Percentiles rank a stretch among this genome's conserved stretches.
phyloP scores from a whole-genome alignment of 2,329 filamentous ascomycete genomes.

The Hymenoscyphus repandus region DNA sequence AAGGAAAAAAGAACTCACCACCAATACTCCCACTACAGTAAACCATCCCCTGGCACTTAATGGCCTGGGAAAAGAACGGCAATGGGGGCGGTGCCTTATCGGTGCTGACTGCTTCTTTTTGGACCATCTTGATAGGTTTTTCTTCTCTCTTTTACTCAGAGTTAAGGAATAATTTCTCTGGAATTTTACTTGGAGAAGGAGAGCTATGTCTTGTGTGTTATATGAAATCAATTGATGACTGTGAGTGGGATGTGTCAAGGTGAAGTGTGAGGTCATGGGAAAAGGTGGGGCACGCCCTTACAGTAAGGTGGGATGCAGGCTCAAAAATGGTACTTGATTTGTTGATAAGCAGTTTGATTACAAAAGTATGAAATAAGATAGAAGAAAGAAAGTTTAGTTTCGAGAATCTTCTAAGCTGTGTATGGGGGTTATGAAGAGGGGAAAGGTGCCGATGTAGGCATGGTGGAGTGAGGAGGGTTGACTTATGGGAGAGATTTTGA shows the following conservation, averaged over 20 bases:
- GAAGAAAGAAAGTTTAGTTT: too few species aligned
- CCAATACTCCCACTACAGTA: constrained; percentile 64
- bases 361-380: too few species aligned
- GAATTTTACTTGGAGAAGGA: not conserved
- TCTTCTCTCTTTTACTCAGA: not conserved
- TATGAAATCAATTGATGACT: not conserved
- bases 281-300: not conserved
- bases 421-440: too few species aligned
- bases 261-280: not conserved
- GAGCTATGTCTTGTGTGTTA: not conserved
- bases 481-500: too few species aligned
- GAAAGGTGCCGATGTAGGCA: too few species aligned
- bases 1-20: not conserved
- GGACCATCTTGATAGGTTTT: constrained; percentile 15
- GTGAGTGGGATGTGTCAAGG: not conserved
- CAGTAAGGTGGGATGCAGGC: not conserved
- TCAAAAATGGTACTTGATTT: not conserved
- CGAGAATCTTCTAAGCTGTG: too few species aligned
- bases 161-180: not conserved
- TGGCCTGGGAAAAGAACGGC: constrained; percentile 55
- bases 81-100: constrained; percentile 42
- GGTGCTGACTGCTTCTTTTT: constrained; percentile 26
- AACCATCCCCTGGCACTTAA: constrained; percentile 61
- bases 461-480: too few species aligned
- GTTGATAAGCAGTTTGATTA: too few species aligned